phyloP scores from a whole-genome alignment of 2,329 filamentous ascomycete genomes.

The Penicillium sp. region DNA sequence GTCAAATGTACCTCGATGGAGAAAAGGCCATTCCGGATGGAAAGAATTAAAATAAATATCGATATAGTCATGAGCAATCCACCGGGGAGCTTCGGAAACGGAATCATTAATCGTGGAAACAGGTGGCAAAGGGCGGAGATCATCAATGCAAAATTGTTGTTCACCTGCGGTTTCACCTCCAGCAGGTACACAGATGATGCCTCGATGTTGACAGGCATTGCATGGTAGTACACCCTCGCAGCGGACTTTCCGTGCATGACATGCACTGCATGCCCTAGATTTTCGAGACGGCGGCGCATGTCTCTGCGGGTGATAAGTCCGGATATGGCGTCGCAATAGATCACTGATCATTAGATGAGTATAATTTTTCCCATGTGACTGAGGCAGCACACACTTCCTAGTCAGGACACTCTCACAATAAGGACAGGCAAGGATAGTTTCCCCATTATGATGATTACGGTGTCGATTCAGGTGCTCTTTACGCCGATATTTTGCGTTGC shows the following conservation, averaged over 20 bases:
- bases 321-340: constrained; percentile 21
- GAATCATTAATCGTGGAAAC: background rate
- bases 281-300: constrained; percentile 10
- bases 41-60: constrained; percentile 25
- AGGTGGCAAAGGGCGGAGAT: background rate
- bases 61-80: constrained; percentile 18
- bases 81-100: constrained; percentile 4
- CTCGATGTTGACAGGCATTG: constrained; percentile 10
- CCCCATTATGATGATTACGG: constrained; percentile 5
- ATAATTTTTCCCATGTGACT: background rate
- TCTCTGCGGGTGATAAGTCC: constrained; percentile 13
- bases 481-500: constrained; percentile 19
- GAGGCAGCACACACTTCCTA: constrained; percentile 5
- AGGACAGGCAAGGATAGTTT: constrained; percentile 10
- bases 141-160: constrained; percentile 4
- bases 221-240: constrained; percentile 16
- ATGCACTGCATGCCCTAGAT: constrained; percentile 13
- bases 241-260: constrained; percentile 15
- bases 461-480: constrained; percentile 26
- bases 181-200: background rate
- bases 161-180: background rate
- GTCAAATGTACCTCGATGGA: constrained; percentile 22
- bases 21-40: constrained; percentile 27
- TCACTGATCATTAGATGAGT: constrained; percentile 13
- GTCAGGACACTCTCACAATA: constrained; percentile 15